Evolutionary conservation across 768 basidiomycete genomes (phyloP).

Genomic region (Kwoniella dendrophila): DNA sequence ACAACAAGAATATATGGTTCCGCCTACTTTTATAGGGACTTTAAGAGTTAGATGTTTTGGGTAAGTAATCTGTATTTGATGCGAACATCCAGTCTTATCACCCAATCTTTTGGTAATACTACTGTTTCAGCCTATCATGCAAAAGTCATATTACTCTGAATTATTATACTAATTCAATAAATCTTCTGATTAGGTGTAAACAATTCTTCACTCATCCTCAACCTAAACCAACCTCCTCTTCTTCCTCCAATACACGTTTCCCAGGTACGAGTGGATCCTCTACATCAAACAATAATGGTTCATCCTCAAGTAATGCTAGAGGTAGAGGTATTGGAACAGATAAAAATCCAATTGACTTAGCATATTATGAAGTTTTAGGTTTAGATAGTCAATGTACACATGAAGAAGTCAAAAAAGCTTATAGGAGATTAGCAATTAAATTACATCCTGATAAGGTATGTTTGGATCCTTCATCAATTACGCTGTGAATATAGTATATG

Average conservation of each 20-base stretch:
- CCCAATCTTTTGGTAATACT: too few species aligned
- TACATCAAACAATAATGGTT: background rate
- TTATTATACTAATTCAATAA: background rate
- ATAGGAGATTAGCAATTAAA: conserved; percentile 55
- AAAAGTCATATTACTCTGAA: background rate
- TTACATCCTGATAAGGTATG: conserved; percentile 44
- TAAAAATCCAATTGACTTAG: conserved; percentile 53
- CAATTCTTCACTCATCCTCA: conserved; percentile 49
- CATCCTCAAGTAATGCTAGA: conserved; percentile 3
- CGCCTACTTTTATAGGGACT: conserved; percentile 52
- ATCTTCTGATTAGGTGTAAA: conserved; percentile 34
- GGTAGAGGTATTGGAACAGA: conserved; percentile 49
- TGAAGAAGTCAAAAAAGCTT: conserved; percentile 55
- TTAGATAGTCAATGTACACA: conserved; percentile 49
- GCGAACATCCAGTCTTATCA: background rate
- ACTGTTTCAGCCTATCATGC: too few species aligned
- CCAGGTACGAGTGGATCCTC: conserved; percentile 3
- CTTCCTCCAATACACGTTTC: conserved; percentile 1
- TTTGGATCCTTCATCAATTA: background rate
- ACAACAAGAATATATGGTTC: conserved; percentile 50
- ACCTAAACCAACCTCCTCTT: conserved; percentile 39
- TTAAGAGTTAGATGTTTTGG: conserved; percentile 47
- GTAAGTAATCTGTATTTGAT: too few species aligned
- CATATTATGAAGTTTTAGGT: conserved; percentile 55
- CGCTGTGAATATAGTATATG: background rate